phyloP scores from a whole-genome alignment of 306 rosid genomes.

The Cicer chorassanicum region DNA sequence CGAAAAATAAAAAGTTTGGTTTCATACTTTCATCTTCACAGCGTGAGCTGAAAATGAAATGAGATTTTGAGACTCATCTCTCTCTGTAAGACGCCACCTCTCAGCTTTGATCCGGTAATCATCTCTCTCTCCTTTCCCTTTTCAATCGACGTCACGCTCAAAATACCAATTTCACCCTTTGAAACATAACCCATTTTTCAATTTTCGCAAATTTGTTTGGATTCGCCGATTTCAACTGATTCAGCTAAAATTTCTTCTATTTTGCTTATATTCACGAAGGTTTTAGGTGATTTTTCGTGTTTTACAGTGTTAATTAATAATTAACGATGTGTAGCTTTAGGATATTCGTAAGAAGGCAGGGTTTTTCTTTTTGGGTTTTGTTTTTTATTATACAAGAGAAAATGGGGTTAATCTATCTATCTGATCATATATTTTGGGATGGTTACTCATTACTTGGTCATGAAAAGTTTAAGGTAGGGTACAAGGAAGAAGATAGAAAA shows the following conservation, averaged over 20 bases:
- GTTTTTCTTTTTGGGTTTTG: conserved; percentile 30
- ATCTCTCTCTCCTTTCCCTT: neutral
- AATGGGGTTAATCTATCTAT: conserved; percentile 6
- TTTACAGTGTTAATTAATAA: neutral
- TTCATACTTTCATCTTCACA: conserved; percentile 11
- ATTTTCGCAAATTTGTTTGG: neutral
- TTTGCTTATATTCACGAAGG: neutral
- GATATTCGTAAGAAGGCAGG: conserved; percentile 1
- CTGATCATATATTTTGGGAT: conserved; percentile 1
- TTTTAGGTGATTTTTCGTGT: conserved; percentile 23
- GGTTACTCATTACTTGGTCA: neutral
- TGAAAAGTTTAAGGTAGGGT: conserved; percentile 14
- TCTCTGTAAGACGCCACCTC: conserved; percentile 40
- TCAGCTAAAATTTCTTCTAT: conserved; percentile 27
- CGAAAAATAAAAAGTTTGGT: neutral
- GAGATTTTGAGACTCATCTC: neutral
- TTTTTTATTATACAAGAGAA: conserved; percentile 20
- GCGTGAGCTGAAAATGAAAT: conserved; percentile 16
- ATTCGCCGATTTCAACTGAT: conserved; percentile 34
- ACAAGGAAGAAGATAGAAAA: conserved; percentile 20
- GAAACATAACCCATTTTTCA: conserved; percentile 1
- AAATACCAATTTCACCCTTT: conserved; percentile 13
- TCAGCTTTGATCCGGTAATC: conserved; percentile 51
- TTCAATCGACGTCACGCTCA: conserved; percentile 18
- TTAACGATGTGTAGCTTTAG: neutral